Evolutionary conservation across 352 stramenopile genomes (phyloP), one percentile per base, ranked within the genome.

Genomic region (Pythium brassicae): DNA sequence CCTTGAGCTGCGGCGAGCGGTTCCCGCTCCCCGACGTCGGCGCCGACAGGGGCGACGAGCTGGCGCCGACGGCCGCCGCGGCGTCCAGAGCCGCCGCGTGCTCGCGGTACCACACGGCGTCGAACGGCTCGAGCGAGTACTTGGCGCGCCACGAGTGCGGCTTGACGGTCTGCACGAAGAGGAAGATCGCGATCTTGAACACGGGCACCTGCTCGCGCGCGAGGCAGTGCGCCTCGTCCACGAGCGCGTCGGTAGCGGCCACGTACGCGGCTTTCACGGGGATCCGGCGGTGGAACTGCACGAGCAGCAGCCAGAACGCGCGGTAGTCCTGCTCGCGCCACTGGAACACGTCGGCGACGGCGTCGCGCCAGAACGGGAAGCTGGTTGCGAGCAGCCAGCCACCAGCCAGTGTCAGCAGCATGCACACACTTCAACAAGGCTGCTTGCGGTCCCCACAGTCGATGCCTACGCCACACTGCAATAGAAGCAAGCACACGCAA

Each of bases 301-400:
- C 72, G 15, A 94, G 64, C 42, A 92, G 58, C 60, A 94, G 62
- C 84, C 84, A 94, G 49, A 94, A 92, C 53, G 78, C 77, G 53
- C 83, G 73, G 58, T 87, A 92, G 54, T 94, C 79, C 65, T 89
- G 71, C 20, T 92, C 84, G 50, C 82, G 73, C 84, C 84, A 94
- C 57, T 85, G 76, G 54, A 90, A 88, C 42, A 89, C 74, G 27
- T 46, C 50, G 2, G 72, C 61, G 44, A 90, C 76, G 10, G 80
- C 69, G 23, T 84, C 76, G 50, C 74, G 82, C 83, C 83, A 93
- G 44, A 80, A 67, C 1, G 66, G 40, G 52, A 87, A 91, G 17
- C 63, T 79, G n/a, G 10, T 27, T 14, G 32, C 32, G 34, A 50
- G 66, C 23, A 62, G 8, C 8, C 12, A 50, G 1, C 22, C 20